phyloP scores from a whole-genome alignment of 2,329 filamentous ascomycete genomes.

The Dothistroma pini region DNA sequence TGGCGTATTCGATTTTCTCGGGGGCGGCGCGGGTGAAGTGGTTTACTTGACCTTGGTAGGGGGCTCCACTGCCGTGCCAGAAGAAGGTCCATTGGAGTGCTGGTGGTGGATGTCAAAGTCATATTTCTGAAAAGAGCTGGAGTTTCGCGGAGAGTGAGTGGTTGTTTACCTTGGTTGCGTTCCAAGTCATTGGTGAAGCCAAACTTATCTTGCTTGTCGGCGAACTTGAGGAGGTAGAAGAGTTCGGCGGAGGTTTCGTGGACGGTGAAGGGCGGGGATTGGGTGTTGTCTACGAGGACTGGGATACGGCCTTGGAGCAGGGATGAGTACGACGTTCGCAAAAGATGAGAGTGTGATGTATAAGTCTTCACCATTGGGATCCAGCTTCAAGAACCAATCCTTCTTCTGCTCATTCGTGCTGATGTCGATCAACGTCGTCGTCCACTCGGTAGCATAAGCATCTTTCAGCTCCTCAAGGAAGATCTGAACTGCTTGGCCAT shows the following conservation, averaged over 20 bases:
- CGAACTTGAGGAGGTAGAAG: conserved; percentile 50
- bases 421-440: conserved; percentile 49
- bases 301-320: conserved; percentile 42
- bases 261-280: conserved; percentile 49
- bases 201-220: conserved; percentile 49
- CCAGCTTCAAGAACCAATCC: conserved; percentile 51
- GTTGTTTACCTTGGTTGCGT: conserved; percentile 46
- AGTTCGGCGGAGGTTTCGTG: conserved; percentile 54
- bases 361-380: conserved; percentile 31
- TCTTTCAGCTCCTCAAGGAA: conserved; percentile 54
- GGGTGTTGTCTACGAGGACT: conserved; percentile 49
- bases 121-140: too few species aligned
- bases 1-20: conserved; percentile 50
- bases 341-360: conserved; percentile 12
- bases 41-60: conserved; percentile 44
- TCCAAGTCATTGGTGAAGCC: conserved; percentile 53
- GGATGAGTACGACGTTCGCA: conserved; percentile 3
- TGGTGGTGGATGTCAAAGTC: too few species aligned
- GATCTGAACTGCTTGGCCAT: conserved; percentile 52
- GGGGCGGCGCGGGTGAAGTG: conserved; percentile 45
- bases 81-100: conserved; percentile 54
- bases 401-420: conserved; percentile 54
- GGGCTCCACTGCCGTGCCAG: conserved; percentile 46
- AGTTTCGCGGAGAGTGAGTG: too few species aligned
- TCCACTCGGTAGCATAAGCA: conserved; percentile 49